phyloP scores from a whole-genome alignment of 139 green algal genomes.

The Chlorella sp. region DNA sequence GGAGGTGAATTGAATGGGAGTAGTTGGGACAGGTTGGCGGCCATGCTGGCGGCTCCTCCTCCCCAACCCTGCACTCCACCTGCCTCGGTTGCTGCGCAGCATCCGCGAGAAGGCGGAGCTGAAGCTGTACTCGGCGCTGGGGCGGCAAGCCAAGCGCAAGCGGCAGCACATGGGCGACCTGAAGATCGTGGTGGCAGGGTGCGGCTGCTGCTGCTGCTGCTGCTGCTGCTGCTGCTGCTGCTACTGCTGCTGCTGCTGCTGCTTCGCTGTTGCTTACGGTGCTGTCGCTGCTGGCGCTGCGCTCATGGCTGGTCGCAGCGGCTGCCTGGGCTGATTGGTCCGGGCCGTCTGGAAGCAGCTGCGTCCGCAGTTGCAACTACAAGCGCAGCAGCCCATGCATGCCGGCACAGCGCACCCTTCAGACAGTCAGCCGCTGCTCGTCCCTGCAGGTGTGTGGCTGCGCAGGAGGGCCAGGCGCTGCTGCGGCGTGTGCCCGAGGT shows the following conservation, averaged over 20 bases:
- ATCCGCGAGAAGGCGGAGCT: constrained; percentile 97
- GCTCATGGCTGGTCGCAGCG: too few species aligned
- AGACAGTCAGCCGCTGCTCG: too few species aligned
- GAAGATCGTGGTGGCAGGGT: constrained; percentile 92
- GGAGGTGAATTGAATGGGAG: too few species aligned
- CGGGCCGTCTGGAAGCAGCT: too few species aligned
- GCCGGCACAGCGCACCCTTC: too few species aligned
- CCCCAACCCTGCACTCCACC: neutral
- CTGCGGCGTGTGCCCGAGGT: constrained; percentile 95
- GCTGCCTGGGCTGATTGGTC: too few species aligned
- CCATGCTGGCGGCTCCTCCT: neutral
- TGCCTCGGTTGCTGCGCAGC: constrained; percentile 21
- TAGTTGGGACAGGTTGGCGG: neutral
- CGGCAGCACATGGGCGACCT: constrained; percentile 69
- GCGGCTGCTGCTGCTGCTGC: constrained; percentile 22
- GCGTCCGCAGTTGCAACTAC: too few species aligned
- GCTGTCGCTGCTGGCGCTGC: too few species aligned
- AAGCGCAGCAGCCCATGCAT: too few species aligned
- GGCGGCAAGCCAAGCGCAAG: constrained; percentile 89
- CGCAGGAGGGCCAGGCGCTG: constrained; percentile 92
- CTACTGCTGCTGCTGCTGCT: neutral
- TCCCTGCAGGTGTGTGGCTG: constrained; percentile 61
- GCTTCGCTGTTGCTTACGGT: too few species aligned
- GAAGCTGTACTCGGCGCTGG: constrained; percentile 95
- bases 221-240: neutral